Conservation (phyloP, 1,284 basidiomycete species). For the Trametes sp. region DNA sequence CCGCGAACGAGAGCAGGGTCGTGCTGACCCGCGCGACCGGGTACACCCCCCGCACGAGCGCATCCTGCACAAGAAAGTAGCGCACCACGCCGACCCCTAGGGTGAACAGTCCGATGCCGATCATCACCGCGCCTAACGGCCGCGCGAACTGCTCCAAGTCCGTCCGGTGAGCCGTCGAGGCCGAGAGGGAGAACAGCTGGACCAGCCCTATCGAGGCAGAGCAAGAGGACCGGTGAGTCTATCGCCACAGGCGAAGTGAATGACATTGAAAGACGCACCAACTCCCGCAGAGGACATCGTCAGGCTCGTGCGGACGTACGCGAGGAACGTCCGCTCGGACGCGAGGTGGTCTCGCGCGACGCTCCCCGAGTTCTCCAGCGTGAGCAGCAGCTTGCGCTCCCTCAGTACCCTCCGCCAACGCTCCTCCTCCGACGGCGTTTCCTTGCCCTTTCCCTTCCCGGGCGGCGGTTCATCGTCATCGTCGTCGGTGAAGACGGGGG, state of each 20-base stretch:
- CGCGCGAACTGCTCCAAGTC: constrained; percentile 52
- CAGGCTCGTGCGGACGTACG: constrained; percentile 65
- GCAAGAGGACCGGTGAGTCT: not conserved
- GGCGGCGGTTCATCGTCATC: constrained; percentile 3
- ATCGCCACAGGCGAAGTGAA: too few species aligned
- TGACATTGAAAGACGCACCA: constrained; percentile 33
- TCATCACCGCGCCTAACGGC: constrained; percentile 59
- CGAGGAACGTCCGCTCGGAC: constrained; percentile 64
- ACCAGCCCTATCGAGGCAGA: constrained; percentile 50
- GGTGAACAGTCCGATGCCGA: constrained; percentile 57
- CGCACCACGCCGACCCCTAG: constrained; percentile 57
- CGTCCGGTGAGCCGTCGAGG: constrained; percentile 33
- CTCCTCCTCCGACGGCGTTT: constrained; percentile 4
- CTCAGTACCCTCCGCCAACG: constrained; percentile 17
- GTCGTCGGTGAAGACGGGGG: constrained; percentile 8
- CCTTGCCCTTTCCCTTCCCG: constrained; percentile 1
- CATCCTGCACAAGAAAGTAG: constrained; percentile 62
- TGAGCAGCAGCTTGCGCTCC: constrained; percentile 44
- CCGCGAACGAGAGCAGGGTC: constrained; percentile 50
- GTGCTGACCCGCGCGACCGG: constrained; percentile 59
- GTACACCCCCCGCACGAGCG: constrained; percentile 60
- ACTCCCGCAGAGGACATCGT: constrained; percentile 62
- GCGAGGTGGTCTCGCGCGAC: constrained; percentile 70
- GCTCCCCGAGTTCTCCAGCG: constrained; percentile 62
- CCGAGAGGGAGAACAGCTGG: constrained; percentile 59